Evolutionary conservation across 352 stramenopile genomes (phyloP).

Genomic region (Albugo candida): DNA sequence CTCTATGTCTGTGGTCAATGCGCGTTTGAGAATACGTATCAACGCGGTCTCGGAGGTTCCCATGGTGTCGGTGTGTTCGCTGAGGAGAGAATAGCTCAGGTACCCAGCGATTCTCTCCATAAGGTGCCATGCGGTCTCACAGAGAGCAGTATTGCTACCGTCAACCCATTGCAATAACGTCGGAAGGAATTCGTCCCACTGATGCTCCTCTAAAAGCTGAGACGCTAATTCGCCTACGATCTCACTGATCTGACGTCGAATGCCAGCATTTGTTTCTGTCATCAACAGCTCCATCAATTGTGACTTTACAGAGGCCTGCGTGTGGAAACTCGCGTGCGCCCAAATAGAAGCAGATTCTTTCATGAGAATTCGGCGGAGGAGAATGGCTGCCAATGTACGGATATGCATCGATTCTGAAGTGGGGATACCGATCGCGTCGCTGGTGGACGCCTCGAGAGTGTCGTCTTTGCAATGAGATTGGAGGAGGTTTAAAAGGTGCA

Average conservation of each 20-base stretch:
- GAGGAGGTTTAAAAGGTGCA: no score
- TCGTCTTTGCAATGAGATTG: no score
- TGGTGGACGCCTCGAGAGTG: no score
- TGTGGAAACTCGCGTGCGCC: conserved; percentile 26
- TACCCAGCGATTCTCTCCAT: conserved; percentile 71
- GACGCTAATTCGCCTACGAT: conserved; percentile 63
- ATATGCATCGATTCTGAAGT: conserved; percentile 25
- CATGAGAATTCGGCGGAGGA: conserved; percentile 54
- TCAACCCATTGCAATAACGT: conserved; percentile 45
- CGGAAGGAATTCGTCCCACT: conserved; percentile 56
- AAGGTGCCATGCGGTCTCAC: conserved; percentile 49
- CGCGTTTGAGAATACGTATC: no score
- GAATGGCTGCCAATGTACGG: conserved; percentile 44
- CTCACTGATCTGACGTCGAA: conserved; percentile 68
- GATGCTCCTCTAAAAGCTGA: conserved; percentile 56
- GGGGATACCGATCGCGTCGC: no score
- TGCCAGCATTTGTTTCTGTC: conserved; percentile 42
- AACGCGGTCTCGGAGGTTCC: not conserved
- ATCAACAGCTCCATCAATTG: conserved; percentile 43
- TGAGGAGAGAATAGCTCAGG: conserved; percentile 31
- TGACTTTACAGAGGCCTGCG: conserved; percentile 27
- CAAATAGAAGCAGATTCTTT: conserved; percentile 62
- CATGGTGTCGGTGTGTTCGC: conserved; percentile 47
- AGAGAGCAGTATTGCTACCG: conserved; percentile 20
- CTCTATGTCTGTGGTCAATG: no score